These are phyloP conservation scores for Thinopyrum elongatum DNA, from an alignment of 176 grass and related monocot species.

Conservation along the genomic window DNA sequence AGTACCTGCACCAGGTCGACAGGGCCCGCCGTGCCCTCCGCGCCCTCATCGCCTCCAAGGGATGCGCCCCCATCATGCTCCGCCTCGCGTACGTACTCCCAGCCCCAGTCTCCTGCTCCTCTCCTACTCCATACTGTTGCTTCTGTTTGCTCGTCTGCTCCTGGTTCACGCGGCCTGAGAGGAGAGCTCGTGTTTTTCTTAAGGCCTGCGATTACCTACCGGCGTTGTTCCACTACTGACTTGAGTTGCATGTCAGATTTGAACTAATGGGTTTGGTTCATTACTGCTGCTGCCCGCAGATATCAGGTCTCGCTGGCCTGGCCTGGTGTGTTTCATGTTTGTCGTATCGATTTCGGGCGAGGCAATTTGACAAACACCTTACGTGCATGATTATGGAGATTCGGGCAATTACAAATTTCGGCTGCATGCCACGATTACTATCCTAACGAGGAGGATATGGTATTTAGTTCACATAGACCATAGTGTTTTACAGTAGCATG, in stretches of 20 bases:
- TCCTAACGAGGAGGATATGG: neutral
- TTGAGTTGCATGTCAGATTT: neutral
- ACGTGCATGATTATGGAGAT: neutral
- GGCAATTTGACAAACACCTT: slow-evolving; percentile 23
- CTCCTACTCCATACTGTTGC: neutral
- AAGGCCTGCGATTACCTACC: neutral
- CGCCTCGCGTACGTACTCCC: slow-evolving; percentile 73
- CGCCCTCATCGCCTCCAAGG: slow-evolving; percentile 85
- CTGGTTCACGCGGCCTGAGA: neutral
- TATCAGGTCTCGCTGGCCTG: neutral
- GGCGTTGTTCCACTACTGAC: neutral
- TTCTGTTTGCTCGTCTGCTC: neutral
- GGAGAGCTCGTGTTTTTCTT: neutral
- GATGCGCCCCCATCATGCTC: slow-evolving; percentile 97
- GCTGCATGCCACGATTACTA: neutral
- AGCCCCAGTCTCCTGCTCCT: neutral
- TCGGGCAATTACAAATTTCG: neutral
- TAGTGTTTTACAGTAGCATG: neutral
- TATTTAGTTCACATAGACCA: neutral
- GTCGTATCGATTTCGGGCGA: neutral
- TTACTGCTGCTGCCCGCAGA: neutral
- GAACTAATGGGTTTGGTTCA: neutral
- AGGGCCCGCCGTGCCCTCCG: slow-evolving; percentile 84
- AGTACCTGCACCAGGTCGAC: slow-evolving; percentile 88
- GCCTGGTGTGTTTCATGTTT: neutral